A percentile compares a stretch with the other conserved stretches of the same genome.
Evolutionary conservation across 768 basidiomycete genomes (phyloP).

Genomic region (Tylopilus balloui): DNA sequence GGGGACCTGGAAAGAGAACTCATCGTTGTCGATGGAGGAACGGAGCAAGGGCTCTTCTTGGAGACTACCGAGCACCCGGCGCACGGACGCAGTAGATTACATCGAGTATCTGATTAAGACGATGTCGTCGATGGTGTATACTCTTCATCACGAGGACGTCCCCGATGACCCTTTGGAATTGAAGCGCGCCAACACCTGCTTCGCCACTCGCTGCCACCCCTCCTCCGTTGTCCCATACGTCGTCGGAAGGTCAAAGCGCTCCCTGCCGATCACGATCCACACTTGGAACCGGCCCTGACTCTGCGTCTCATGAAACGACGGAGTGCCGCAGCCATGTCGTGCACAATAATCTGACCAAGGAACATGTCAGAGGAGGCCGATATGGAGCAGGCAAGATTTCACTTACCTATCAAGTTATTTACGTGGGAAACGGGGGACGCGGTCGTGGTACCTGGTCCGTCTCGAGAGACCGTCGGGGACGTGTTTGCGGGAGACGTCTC

Average conservation of each 20-base stretch:
- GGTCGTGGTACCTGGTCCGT: background rate
- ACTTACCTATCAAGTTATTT: constrained; percentile 13
- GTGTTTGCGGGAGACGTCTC: constrained; percentile 2
- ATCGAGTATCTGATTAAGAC: background rate
- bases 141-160: background rate
- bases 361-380: background rate
- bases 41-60: background rate
- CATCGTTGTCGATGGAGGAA: background rate
- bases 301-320: constrained; percentile 33
- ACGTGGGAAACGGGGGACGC: constrained; percentile 13
- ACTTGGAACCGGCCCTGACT: constrained; percentile 30
- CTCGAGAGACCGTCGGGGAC: constrained; percentile 1
- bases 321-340: constrained; percentile 18
- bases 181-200: constrained; percentile 40
- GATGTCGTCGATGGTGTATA: background rate
- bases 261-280: constrained; percentile 45
- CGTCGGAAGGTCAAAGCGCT: constrained; percentile 41
- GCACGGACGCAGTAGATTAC: no score
- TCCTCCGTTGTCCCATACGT: constrained; percentile 36
- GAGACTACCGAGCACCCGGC: background rate
- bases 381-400: background rate
- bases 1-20: background rate
- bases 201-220: constrained; percentile 42
- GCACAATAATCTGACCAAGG: constrained; percentile 19
- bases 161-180: constrained; percentile 18